Evolutionary conservation across 805 yeast species (phyloP).

Genomic region (Candida odintsovae): DNA sequence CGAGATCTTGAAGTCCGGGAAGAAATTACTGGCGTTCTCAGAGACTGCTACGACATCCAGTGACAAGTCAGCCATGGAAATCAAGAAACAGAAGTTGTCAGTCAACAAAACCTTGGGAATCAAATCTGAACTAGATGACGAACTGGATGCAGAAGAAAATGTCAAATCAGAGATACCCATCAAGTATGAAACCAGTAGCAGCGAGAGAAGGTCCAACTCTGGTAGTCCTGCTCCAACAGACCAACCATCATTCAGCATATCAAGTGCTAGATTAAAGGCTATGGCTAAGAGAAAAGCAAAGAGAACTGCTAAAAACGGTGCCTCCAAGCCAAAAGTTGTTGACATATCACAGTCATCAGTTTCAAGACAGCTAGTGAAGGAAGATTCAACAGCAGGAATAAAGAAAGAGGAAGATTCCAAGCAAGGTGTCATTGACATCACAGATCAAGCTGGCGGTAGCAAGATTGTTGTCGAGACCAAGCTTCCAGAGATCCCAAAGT

Average conservation of each 20-base stretch:
- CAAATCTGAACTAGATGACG: conserved; percentile 27
- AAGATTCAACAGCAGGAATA: conserved; percentile 19
- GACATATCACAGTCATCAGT: conserved; percentile 71
- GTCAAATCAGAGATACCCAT: not conserved
- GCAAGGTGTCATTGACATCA: conserved; percentile 45
- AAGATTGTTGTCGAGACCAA: conserved; percentile 82
- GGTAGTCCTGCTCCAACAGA: not conserved
- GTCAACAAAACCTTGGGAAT: conserved; percentile 38
- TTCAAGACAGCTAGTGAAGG: conserved; percentile 42
- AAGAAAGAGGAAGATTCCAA: conserved; percentile 12
- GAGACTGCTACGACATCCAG: conserved; percentile 22
- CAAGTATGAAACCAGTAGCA: conserved; percentile 4
- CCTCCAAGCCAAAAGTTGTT: conserved; percentile 42
- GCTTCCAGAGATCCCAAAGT: conserved; percentile 56
- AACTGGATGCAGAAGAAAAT: conserved; percentile 6
- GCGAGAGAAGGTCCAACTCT: not conserved
- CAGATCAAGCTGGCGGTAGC: conserved; percentile 74
- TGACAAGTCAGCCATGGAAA: conserved; percentile 33
- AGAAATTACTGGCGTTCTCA: conserved; percentile 34
- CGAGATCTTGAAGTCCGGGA: conserved; percentile 44
- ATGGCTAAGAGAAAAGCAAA: conserved; percentile 92
- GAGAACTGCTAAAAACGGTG: conserved; percentile 50
- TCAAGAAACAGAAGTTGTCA: conserved; percentile 45
- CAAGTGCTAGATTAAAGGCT: conserved; percentile 80
- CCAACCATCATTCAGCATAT: conserved; percentile 19